Conservation (phyloP, 371 early-diverging fungal genomes). For the Enterospora canceri region DNA sequence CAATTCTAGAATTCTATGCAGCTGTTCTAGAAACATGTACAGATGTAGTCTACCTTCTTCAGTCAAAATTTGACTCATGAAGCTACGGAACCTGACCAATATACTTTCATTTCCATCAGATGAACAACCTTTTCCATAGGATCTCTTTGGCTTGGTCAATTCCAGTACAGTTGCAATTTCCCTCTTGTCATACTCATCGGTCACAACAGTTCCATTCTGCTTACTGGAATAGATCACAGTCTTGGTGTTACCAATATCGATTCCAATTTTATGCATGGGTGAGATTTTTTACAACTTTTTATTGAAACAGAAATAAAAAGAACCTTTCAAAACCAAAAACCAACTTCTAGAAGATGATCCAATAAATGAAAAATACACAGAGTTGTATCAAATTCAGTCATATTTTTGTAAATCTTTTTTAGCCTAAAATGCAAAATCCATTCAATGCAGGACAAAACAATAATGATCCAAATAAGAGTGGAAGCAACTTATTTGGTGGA, state of each 20-base stretch:
- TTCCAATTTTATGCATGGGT: slow-evolving; percentile 20
- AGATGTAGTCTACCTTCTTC: slow-evolving; percentile 2
- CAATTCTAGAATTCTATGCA: slow-evolving; percentile 23
- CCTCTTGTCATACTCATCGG: slow-evolving; percentile 39
- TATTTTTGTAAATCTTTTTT: too few relatives aligned
- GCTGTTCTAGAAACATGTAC: slow-evolving; percentile 43
- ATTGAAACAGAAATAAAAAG: background rate
- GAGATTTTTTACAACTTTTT: background rate
- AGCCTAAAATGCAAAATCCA: too few relatives aligned
- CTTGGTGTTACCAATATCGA: slow-evolving; percentile 47
- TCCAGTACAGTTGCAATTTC: slow-evolving; percentile 33
- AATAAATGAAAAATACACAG: background rate
- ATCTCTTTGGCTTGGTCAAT: slow-evolving; percentile 29
- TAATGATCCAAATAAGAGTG: background rate
- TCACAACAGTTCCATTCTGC: slow-evolving; percentile 30
- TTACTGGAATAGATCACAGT: slow-evolving; percentile 34
- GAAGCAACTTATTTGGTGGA: background rate
- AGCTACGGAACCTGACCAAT: slow-evolving; percentile 22
- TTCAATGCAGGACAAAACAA: background rate
- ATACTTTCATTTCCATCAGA: slow-evolving; percentile 18
- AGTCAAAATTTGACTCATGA: slow-evolving; percentile 14
- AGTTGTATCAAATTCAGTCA: background rate
- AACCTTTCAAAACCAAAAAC: background rate
- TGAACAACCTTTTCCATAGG: slow-evolving; percentile 43
- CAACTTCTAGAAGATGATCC: background rate